Conservation (phyloP, 2,329 filamentous ascomycete species). For the Venturia oleaginea region DNA sequence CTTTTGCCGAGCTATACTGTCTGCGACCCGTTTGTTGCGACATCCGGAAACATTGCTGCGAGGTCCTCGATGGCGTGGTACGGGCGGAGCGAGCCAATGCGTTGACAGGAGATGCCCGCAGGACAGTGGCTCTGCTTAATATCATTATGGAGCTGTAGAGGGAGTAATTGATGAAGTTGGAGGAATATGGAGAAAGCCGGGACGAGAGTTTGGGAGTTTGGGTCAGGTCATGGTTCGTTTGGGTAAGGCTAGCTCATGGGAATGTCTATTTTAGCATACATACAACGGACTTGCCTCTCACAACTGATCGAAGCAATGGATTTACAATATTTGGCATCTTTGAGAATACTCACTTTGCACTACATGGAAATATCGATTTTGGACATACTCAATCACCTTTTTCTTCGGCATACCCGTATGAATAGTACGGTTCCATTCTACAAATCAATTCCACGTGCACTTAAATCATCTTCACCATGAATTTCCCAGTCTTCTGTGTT, state of each 20-base stretch:
- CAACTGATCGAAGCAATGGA: no score
- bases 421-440: no score
- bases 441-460: no score
- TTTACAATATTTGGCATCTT: no score
- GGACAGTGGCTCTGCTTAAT: constrained; percentile 27
- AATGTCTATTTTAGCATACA: not conserved
- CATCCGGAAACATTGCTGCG: constrained; percentile 21
- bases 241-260: not conserved
- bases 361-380: no score
- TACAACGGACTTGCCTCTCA: not conserved
- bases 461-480: no score
- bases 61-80: constrained; percentile 21
- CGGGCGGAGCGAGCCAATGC: constrained; percentile 27
- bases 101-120: constrained; percentile 29
- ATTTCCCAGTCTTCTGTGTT: no score
- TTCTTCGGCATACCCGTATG: no score
- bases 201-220: not conserved
- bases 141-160: constrained; percentile 31
- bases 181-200: not conserved
- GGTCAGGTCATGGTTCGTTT: not conserved
- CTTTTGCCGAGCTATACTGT: constrained; percentile 30
- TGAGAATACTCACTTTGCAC: no score
- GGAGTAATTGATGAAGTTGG: not conserved
- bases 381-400: no score
- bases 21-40: constrained; percentile 21